Conservation (phyloP, 352 stramenopile genomes). For the Phytophthora constricta region DNA sequence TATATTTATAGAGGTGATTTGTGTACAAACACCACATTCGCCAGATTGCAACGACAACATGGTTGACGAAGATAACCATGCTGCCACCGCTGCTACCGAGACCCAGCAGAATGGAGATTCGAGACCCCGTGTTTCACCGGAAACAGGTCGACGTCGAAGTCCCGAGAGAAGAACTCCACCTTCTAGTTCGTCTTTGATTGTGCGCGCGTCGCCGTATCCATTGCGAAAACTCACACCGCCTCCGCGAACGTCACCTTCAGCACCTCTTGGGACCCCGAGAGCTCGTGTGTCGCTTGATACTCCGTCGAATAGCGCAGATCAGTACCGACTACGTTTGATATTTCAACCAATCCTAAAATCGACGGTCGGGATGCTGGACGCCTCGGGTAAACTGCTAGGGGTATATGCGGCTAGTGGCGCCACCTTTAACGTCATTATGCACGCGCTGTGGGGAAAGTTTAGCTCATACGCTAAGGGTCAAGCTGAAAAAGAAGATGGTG, state of each 20-base stretch:
- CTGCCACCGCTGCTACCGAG: background rate
- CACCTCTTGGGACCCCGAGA: background rate
- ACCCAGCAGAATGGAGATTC: background rate
- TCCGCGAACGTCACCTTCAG: background rate
- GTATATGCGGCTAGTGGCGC: slow-evolving; percentile 6
- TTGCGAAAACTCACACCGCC: background rate
- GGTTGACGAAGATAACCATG: background rate
- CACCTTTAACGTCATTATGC: slow-evolving; percentile 10
- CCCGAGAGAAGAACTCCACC: background rate
- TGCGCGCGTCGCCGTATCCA: background rate
- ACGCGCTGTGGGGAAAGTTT: slow-evolving; percentile 16
- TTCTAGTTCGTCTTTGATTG: background rate
- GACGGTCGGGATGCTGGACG: slow-evolving; percentile 4
- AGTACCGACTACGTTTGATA: background rate
- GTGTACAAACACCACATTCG: background rate
- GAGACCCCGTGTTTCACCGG: background rate
- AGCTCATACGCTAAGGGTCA: background rate
- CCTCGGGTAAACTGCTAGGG: no score
- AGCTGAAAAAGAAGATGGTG: slow-evolving; percentile 1
- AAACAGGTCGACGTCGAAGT: background rate
- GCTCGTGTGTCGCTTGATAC: background rate
- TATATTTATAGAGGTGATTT: background rate
- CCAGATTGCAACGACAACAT: background rate
- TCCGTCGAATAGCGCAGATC: background rate
- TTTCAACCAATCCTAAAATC: slow-evolving; percentile 11